Conservation (phyloP, 2,329 filamentous ascomycete genomes). For the Colletotrichum limetticola region DNA sequence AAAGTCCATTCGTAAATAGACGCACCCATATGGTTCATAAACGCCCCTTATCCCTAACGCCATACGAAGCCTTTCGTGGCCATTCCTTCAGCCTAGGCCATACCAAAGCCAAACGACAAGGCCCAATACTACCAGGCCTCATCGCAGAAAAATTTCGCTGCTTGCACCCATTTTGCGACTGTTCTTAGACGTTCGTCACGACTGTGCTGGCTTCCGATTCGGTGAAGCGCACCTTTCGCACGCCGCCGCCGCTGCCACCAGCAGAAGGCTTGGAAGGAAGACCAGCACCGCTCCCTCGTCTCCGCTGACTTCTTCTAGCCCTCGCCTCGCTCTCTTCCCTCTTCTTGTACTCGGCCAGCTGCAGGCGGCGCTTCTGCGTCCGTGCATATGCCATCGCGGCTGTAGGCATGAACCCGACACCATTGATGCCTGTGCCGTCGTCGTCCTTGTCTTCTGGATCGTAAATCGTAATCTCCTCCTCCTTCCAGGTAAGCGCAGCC, state of each 20-base stretch:
- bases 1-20: neutral
- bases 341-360: slow-evolving; percentile 71
- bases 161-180: neutral
- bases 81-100: neutral
- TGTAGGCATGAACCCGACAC: slow-evolving; percentile 74
- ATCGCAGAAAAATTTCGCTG: neutral
- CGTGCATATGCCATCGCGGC: slow-evolving; percentile 69
- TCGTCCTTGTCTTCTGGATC: slow-evolving; percentile 73
- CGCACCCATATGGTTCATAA: neutral
- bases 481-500: slow-evolving; percentile 73
- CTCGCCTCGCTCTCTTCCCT: slow-evolving; percentile 71
- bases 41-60: slow-evolving; percentile 9
- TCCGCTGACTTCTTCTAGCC: slow-evolving; percentile 62
- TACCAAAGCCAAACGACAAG: neutral
- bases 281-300: slow-evolving; percentile 49
- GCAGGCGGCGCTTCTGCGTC: slow-evolving; percentile 66
- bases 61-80: slow-evolving; percentile 5
- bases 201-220: slow-evolving; percentile 46
- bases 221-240: slow-evolving; percentile 53
- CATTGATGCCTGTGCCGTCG: slow-evolving; percentile 74
- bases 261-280: slow-evolving; percentile 29
- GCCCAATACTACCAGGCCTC: neutral
- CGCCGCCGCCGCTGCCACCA: slow-evolving; percentile 40
- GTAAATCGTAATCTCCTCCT: slow-evolving; percentile 75
- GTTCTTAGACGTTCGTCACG: slow-evolving; percentile 20